Conservation (phyloP, 192 early-diverging fungal species). For the Obelidium mucronatum region DNA sequence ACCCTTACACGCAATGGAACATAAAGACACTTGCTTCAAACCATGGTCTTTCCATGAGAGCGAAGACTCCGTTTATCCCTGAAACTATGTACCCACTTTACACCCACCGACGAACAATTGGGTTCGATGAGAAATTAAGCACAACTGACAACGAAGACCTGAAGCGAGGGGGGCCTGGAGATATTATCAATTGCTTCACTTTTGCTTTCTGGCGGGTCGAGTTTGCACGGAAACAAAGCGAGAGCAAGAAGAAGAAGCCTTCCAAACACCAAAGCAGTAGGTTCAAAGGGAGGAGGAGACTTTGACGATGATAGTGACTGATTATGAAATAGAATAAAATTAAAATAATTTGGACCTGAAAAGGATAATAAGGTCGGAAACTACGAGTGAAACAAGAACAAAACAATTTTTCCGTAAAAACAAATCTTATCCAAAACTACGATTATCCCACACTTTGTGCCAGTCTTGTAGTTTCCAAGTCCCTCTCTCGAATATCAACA, state of each 20-base stretch:
- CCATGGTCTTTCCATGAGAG: conserved; percentile 58
- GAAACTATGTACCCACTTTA: conserved; percentile 81
- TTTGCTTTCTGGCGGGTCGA: conserved; percentile 17
- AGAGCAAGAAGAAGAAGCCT: conserved; percentile 1
- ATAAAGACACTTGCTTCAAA: conserved; percentile 77
- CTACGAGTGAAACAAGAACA: too few species aligned
- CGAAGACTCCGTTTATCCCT: conserved; percentile 67
- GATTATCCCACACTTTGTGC: too few species aligned
- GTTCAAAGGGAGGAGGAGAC: too few species aligned
- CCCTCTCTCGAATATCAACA: too few species aligned
- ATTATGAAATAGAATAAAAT: too few species aligned
- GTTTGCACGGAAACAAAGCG: background rate
- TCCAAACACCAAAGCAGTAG: background rate
- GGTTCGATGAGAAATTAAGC: conserved; percentile 84
- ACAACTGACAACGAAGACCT: conserved; percentile 75
- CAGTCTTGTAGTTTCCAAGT: too few species aligned
- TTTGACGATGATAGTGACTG: too few species aligned
- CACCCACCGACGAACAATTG: conserved; percentile 93
- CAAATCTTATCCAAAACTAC: too few species aligned
- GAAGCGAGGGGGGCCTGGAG: background rate
- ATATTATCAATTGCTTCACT: conserved; percentile 17
- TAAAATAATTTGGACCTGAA: too few species aligned
- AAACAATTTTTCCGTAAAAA: too few species aligned
- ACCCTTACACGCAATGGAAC: conserved; percentile 90
- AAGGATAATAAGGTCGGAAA: too few species aligned